These are phyloP conservation scores for Ampelocalamus luodianensis DNA, from an alignment of 176 grass and related monocot species.

Conservation along the genomic window DNA sequence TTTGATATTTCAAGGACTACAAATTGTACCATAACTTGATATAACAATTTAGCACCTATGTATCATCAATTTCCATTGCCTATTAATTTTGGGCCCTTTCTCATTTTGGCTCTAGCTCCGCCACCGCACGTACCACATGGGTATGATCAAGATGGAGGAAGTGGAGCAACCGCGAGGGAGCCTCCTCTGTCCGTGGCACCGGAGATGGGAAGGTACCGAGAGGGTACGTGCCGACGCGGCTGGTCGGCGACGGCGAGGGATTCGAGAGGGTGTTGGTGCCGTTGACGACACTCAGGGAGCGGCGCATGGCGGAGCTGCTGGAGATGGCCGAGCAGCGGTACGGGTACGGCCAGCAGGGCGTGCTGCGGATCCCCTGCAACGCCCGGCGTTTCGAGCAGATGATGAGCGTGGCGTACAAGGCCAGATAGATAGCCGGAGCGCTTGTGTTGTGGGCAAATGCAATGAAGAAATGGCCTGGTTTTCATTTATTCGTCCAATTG, in stretches of 20 bases:
- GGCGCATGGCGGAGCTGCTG: constrained; percentile 38
- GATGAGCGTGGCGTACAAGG: constrained; percentile 1
- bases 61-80: neutral
- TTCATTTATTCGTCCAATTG: too few species aligned
- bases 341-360: constrained; percentile 41
- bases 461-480: too few species aligned
- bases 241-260: constrained; percentile 11
- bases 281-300: constrained; percentile 35
- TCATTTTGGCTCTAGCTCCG: neutral
- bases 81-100: neutral
- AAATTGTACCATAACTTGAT: neutral
- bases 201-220: neutral
- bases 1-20: neutral
- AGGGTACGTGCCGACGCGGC: constrained; percentile 42
- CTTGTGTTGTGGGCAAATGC: too few species aligned
- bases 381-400: constrained; percentile 21
- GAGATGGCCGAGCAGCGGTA: constrained; percentile 41
- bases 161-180: neutral
- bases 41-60: neutral
- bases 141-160: constrained; percentile 1
- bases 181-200: neutral
- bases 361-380: constrained; percentile 49
- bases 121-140: neutral
- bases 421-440: constrained; percentile 10
- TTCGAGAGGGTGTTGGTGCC: constrained; percentile 36